Conservation (phyloP, 495 filamentous ascomycete genomes). For the Amniculicola lignicola region DNA sequence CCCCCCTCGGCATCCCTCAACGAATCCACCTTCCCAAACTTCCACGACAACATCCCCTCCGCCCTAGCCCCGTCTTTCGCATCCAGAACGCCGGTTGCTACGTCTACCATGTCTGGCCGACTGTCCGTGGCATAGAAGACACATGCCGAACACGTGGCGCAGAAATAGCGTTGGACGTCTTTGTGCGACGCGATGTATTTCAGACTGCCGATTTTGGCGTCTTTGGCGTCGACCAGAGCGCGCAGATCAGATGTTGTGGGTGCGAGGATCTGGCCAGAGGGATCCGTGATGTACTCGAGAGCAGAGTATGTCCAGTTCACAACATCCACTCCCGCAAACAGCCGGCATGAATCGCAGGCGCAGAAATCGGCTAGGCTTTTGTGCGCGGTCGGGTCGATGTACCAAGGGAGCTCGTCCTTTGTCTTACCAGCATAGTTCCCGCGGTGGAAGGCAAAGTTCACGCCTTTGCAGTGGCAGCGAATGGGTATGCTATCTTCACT, state of each 20-base stretch:
- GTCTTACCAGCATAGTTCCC: slow-evolving; percentile 36
- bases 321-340: slow-evolving; percentile 47
- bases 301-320: slow-evolving; percentile 46
- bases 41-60: slow-evolving; percentile 37
- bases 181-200: slow-evolving; percentile 47
- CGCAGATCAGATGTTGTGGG: slow-evolving; percentile 29
- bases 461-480: slow-evolving; percentile 53
- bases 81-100: slow-evolving; percentile 51
- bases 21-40: not conserved
- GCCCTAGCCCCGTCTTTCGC: slow-evolving; percentile 50
- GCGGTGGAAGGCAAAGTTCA: slow-evolving; percentile 45
- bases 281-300: slow-evolving; percentile 32
- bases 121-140: slow-evolving; percentile 49
- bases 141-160: slow-evolving; percentile 51
- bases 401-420: slow-evolving; percentile 42
- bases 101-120: slow-evolving; percentile 48
- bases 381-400: slow-evolving; percentile 42
- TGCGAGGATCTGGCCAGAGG: slow-evolving; percentile 24
- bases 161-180: slow-evolving; percentile 52
- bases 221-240: slow-evolving; percentile 24
- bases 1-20: slow-evolving; percentile 21
- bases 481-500: slow-evolving; percentile 10
- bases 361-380: slow-evolving; percentile 48
- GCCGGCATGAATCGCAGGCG: slow-evolving; percentile 53
- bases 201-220: slow-evolving; percentile 48